phyloP scores from a whole-genome alignment of 129 eudicot genomes.

The Lactuca saligna region DNA sequence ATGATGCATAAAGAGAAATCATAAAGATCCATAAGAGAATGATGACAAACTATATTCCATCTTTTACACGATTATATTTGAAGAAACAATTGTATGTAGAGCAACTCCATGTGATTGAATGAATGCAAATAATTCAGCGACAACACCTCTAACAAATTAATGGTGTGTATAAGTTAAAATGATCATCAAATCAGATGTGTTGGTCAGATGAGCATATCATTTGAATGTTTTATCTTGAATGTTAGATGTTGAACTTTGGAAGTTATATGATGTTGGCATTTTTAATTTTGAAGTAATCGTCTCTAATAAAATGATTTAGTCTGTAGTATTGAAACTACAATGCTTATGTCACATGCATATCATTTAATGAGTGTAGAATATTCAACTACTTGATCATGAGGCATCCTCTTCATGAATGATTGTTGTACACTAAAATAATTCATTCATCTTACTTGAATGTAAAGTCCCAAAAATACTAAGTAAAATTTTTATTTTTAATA shows the following conservation, averaged over 20 bases:
- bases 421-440: not conserved
- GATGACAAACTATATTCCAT: not conserved
- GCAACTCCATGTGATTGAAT: not conserved
- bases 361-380: not conserved
- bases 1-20: not conserved
- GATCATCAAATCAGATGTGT: not conserved
- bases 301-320: not conserved
- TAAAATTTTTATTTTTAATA: too few relatives aligned
- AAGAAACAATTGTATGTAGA: not conserved
- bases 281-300: not conserved
- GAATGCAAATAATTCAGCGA: not conserved
- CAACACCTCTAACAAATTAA: not conserved
- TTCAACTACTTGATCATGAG: not conserved
- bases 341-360: conserved; percentile 4
- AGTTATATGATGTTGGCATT: not conserved
- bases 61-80: not conserved
- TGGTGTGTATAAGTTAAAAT: not conserved
- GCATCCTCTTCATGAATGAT: not conserved
- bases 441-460: not conserved
- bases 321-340: not conserved
- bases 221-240: not conserved
- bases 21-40: not conserved
- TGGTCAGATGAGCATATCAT: not conserved
- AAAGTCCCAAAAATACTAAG: too few relatives aligned
- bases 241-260: not conserved